Evolutionary conservation across 2,329 filamentous ascomycete species (phyloP).

Genomic region (Cytospora paraplurivora): DNA sequence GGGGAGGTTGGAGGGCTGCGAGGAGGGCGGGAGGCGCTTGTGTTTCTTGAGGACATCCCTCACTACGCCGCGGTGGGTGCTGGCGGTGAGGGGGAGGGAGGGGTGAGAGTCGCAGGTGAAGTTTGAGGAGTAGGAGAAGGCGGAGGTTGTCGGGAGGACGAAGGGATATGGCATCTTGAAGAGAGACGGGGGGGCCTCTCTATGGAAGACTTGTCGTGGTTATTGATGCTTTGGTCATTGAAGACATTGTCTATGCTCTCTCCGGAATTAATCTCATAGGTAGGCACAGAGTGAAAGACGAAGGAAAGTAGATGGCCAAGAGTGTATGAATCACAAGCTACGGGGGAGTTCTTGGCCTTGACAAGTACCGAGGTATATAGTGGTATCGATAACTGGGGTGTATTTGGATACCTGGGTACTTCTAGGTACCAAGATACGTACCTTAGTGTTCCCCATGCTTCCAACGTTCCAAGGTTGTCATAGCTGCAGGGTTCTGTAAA

Average conservation of each 20-base stretch:
- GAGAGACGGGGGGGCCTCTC: conserved; percentile 3
- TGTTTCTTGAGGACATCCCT: conserved; percentile 84
- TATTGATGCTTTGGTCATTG: background rate
- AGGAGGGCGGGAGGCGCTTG: conserved; percentile 76
- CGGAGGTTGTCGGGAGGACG: conserved; percentile 83
- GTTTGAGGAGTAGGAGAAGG: conserved; percentile 77
- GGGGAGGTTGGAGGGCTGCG: conserved; percentile 71
- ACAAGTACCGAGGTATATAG: background rate
- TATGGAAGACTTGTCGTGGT: conserved; percentile 7
- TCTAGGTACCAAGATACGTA: background rate
- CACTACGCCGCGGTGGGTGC: conserved; percentile 80
- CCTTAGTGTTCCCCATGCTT: background rate
- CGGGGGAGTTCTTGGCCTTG: background rate
- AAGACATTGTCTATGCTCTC: background rate
- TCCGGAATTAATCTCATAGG: too few relatives aligned
- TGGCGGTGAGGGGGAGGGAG: conserved; percentile 79
- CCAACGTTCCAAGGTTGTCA: conserved; percentile 10
- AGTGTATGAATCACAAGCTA: background rate
- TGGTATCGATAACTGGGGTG: too few relatives aligned
- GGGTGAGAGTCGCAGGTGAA: conserved; percentile 83
- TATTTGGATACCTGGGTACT: too few relatives aligned
- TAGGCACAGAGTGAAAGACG: too few relatives aligned
- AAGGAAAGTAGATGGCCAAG: too few relatives aligned
- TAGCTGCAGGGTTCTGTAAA: conserved; percentile 19
- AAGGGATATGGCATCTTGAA: conserved; percentile 87